These are phyloP conservation scores for Cercospora brassicicola DNA, from an alignment of 2,329 filamentous ascomycete genomes.

Conservation along the genomic window DNA sequence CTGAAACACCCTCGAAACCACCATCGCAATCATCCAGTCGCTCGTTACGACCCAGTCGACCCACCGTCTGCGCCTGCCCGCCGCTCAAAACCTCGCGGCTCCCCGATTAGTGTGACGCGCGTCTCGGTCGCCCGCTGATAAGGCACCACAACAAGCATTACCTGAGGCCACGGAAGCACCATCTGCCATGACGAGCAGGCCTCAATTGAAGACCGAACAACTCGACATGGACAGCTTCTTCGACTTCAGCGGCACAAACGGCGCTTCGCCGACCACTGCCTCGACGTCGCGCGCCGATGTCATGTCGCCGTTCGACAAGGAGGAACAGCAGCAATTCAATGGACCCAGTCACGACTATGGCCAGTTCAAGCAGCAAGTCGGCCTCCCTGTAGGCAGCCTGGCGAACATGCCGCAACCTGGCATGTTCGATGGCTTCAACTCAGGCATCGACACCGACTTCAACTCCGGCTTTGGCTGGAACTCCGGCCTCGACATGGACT, in stretches of 20 bases:
- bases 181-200: conserved; percentile 28
- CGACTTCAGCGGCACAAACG: conserved; percentile 42
- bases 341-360: conserved; percentile 90
- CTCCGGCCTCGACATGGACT: conserved; percentile 50
- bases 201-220: conserved; percentile 39
- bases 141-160: conserved; percentile 4
- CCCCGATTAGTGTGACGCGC: conserved; percentile 10
- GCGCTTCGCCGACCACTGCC: conserved; percentile 32
- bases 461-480: conserved; percentile 59
- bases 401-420: conserved; percentile 73
- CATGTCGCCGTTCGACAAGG: conserved; percentile 38
- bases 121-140: not conserved
- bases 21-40: not conserved
- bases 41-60: not conserved
- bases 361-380: conserved; percentile 92
- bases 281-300: conserved; percentile 34
- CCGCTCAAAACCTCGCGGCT: not conserved
- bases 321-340: conserved; percentile 42
- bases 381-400: conserved; percentile 80
- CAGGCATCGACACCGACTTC: conserved; percentile 67
- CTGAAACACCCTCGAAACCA: not conserved
- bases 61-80: not conserved
- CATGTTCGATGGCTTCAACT: conserved; percentile 43
- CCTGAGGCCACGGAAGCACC: not conserved
- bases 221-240: conserved; percentile 45